Percentiles rank a stretch among this genome's conserved stretches.
Evolutionary conservation across 2,329 filamentous ascomycete species (phyloP).

Genomic region (Xenosphaeropsis pyriputrescens): DNA sequence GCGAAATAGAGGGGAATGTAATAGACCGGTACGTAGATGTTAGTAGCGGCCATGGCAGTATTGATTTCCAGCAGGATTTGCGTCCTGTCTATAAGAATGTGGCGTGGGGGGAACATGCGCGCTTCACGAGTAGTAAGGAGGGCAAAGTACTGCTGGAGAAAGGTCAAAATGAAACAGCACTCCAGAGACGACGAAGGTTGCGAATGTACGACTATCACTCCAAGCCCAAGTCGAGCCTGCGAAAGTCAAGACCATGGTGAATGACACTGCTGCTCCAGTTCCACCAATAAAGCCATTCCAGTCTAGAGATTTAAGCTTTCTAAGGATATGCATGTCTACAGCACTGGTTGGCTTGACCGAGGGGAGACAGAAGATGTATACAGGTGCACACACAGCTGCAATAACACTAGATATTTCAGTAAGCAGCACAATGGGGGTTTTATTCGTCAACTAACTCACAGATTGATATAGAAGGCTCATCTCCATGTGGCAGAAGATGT

Average conservation of each 20-base stretch:
- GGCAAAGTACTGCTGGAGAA: constrained; percentile 7
- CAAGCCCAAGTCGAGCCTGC: constrained; percentile 13
- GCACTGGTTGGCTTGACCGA: neutral
- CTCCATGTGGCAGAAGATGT: constrained; percentile 18
- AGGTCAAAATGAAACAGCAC: constrained; percentile 12
- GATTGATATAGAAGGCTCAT: constrained; percentile 20
- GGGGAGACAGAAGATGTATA: constrained; percentile 10
- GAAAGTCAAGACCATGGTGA: constrained; percentile 14
- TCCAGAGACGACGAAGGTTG: constrained; percentile 24
- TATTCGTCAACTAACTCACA: constrained; percentile 6
- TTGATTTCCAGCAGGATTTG: constrained; percentile 17
- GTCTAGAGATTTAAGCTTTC: constrained; percentile 13
- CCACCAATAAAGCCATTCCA: constrained; percentile 19
- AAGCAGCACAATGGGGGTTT: constrained; percentile 12
- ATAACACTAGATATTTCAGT: constrained; percentile 11
- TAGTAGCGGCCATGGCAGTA: constrained; percentile 29
- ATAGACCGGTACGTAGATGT: constrained; percentile 28
- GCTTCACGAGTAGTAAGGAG: constrained; percentile 8
- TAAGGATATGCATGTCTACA: neutral
- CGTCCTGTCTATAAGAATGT: constrained; percentile 7
- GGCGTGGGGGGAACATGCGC: constrained; percentile 8
- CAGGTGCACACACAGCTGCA: constrained; percentile 12
- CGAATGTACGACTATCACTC: constrained; percentile 7
- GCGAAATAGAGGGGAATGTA: constrained; percentile 32
- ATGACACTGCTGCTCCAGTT: constrained; percentile 9